Percentiles rank a stretch among this genome's conserved stretches.
These are phyloP conservation scores for Jasminum sambac DNA, from an alignment of 257 asterid species.

Conservation along the genomic window DNA sequence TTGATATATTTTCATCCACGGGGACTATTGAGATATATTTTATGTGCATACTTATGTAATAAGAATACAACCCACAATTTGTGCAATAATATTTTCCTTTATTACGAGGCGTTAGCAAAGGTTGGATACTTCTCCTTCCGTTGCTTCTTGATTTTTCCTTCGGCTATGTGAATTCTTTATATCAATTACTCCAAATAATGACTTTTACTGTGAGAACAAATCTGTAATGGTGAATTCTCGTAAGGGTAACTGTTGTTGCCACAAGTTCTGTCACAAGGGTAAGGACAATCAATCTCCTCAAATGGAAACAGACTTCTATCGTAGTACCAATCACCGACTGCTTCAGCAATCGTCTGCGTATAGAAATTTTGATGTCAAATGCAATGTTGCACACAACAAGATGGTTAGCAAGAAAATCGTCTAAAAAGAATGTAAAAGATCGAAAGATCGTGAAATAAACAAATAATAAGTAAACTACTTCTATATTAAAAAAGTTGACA, in stretches of 20 bases:
- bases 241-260: slow-evolving; percentile 59
- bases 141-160: slow-evolving; percentile 1
- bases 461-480: no score
- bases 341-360: slow-evolving; percentile 73
- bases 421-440: no score
- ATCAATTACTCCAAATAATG: slow-evolving; percentile 10
- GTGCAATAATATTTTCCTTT: neutral
- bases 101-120: slow-evolving; percentile 8
- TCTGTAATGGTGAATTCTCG: slow-evolving; percentile 33
- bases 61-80: neutral
- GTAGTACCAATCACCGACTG: slow-evolving; percentile 83
- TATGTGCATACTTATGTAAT: neutral
- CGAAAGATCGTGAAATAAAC: no score
- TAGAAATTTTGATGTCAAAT: neutral
- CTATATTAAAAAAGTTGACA: no score
- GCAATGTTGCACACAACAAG: neutral
- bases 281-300: slow-evolving; percentile 77
- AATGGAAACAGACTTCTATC: slow-evolving; percentile 71
- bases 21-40: no score
- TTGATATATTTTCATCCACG: no score
- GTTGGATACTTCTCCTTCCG: neutral
- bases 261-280: slow-evolving; percentile 87
- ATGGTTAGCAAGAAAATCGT: neutral
- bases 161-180: neutral
- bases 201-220: neutral